Base-by-base conservation (phyloP, 2,329 filamentous ascomycete species). In the Fusarium nematophilum region DNA sequence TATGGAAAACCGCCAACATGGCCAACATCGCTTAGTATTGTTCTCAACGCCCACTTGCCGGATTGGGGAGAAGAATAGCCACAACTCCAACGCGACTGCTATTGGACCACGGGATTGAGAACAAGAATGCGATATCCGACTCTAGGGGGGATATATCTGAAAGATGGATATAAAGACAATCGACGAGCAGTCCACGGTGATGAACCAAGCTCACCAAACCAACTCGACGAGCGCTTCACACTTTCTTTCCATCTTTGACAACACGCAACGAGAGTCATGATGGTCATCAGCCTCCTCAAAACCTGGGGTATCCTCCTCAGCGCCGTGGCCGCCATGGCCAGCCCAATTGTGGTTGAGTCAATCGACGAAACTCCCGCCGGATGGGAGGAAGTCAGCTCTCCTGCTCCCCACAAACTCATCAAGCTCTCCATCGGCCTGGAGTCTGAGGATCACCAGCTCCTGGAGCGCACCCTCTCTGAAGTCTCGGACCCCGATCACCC, bases 401-500 rank as follows among this genome's bases (percentile, higher is more conserved):
- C 64, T 9, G 42, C 51, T 5, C 23, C 62, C 18, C 37, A 60
- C 11, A 57, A 66, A 4, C 39, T 59, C 23, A 66, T 73, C 40
- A 59, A 70, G 9, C 56, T 76, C 33, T 73, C 71, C 34, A 71
- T 76, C 37, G 69, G 68, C 13, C 61, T 76, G 11, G 56, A 67
- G 5, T 57, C 72, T 2, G 56, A 63, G 7, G 61, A 69, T 30
- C 49, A 59, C 1, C 38, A 65, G 1, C 36, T 65, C 3, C 51
- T 85, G 21, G 81, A 83, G 49, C 70, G 76, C 40, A 75, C 78
- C 2, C 71, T 85, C 9, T 59, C 78, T 36, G 74, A 81, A 17
- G 78, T 85, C 59, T 83, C 82, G 2, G 79, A 81, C 0, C 83
- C 83, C 0, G 73, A 70, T 5, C 75, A 80, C 51, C 51, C 67